Conservation (phyloP, 2,329 filamentous ascomycete genomes). For the Aureobasidium sp. region DNA sequence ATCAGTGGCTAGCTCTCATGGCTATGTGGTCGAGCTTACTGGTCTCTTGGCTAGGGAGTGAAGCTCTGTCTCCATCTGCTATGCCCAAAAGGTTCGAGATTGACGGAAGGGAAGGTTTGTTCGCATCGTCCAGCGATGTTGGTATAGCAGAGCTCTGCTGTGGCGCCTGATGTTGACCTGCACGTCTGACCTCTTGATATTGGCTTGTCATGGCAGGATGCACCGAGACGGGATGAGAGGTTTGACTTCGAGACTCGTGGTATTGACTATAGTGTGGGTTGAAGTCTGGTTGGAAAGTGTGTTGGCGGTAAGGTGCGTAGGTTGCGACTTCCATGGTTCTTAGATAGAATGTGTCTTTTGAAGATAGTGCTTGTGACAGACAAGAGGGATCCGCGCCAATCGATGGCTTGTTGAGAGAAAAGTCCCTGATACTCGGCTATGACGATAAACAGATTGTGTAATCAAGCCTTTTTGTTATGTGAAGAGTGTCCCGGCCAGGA, state of each 20-base stretch:
- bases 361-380: not conserved
- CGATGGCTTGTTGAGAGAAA: not conserved
- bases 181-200: conserved; percentile 9
- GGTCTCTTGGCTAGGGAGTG: conserved; percentile 42
- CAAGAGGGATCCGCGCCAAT: not conserved
- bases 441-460: not conserved
- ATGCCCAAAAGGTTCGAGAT: conserved; percentile 85
- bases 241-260: conserved; percentile 15
- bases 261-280: conserved; percentile 17
- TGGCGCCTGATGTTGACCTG: conserved; percentile 4
- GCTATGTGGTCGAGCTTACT: conserved; percentile 24
- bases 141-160: conserved; percentile 5
- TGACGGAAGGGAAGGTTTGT: conserved; percentile 81
- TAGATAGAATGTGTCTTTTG: not conserved
- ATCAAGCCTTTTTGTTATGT: conserved; percentile 3
- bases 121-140: conserved; percentile 49
- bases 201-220: conserved; percentile 10
- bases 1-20: not conserved
- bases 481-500: conserved; percentile 4
- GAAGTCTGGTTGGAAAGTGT: conserved; percentile 13
- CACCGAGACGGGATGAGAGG: conserved; percentile 11
- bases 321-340: conserved; percentile 18
- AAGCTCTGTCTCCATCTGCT: conserved; percentile 56
- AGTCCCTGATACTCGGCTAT: not conserved
- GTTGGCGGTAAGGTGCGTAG: conserved; percentile 16